Base-by-base conservation (phyloP, 2,329 filamentous ascomycete genomes). In the Ceratocystis variospora region DNA sequence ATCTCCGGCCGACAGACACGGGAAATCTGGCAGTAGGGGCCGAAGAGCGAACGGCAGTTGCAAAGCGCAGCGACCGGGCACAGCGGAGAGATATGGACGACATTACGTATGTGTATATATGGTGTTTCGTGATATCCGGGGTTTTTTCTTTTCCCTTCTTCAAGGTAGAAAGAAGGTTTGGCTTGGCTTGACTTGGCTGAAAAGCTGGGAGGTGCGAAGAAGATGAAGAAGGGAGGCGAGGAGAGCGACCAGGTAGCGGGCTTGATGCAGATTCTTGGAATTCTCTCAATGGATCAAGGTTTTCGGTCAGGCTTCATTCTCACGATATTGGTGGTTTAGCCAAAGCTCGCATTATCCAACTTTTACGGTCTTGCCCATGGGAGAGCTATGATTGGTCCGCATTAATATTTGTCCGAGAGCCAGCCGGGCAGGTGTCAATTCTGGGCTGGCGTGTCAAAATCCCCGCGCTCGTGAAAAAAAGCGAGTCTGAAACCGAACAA, bases 1-100 rank as follows among this genome's bases (percentile, higher is more conserved):
- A 92, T 83, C 94, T 86, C 79, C 88, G 85, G 74, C 76, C 74
- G 53, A 77, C 74, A 66, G 77, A 72, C 71, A 76, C 77, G 73
- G 79, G 78, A 73, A 79, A 79, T 72, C 76, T 68, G 67, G 73
- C 71, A 75, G 80, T 76, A 79, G 78, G 75, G 66, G 81, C 78
- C 70, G 77, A 75, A 72, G 80, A 77, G 70, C 80, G 69, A 63
- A 78, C 74, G 70, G 74, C 71, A 69, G 77, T 71, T 69, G 76
- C 74, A 69, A 79, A 77, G 73, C 83, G 82, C 74, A 68, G 63
- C 59, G 66, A 65, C 50, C 63, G 66, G 59, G 63, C 63, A 61
- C 63, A 68, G 53, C 63, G 66, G 31, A 68, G 66, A 19, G 63
- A 68, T 46, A 68, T 65, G 50, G 64, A 66, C 22, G 67, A 65